Conservation (phyloP, 768 basidiomycete genomes). For the Pleurotus djamor region DNA sequence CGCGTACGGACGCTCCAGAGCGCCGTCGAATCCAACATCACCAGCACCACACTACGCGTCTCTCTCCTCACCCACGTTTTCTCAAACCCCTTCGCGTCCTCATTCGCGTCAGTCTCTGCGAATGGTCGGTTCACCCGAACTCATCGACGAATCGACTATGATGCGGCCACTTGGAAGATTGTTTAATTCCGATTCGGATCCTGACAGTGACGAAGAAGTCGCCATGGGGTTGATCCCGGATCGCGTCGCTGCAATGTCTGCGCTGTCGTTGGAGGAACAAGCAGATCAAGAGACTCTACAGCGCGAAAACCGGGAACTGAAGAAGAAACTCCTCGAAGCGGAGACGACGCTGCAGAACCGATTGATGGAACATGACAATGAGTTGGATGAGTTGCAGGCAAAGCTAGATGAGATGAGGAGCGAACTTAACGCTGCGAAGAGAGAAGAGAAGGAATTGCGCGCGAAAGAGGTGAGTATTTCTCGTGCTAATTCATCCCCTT, state of each 20-base stretch:
- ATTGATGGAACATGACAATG: slow-evolving; percentile 75
- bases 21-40: slow-evolving; percentile 74
- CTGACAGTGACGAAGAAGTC: slow-evolving; percentile 47
- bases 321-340: slow-evolving; percentile 70
- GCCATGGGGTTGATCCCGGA: slow-evolving; percentile 60
- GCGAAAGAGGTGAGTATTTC: slow-evolving; percentile 70
- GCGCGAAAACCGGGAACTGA: slow-evolving; percentile 72
- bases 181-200: slow-evolving; percentile 42
- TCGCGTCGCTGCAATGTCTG: slow-evolving; percentile 56
- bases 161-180: not conserved
- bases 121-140: slow-evolving; percentile 11
- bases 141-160: slow-evolving; percentile 2
- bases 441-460: slow-evolving; percentile 91
- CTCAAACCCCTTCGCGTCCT: slow-evolving; percentile 47
- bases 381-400: slow-evolving; percentile 77
- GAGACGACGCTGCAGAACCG: slow-evolving; percentile 67
- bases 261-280: slow-evolving; percentile 66
- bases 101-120: slow-evolving; percentile 54
- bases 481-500: not conserved
- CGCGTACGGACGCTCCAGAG: slow-evolving; percentile 44
- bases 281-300: slow-evolving; percentile 75
- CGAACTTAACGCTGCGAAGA: slow-evolving; percentile 77
- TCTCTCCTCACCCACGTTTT: slow-evolving; percentile 39
- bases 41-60: slow-evolving; percentile 30
- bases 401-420: slow-evolving; percentile 74